Evolutionary conservation across 371 early-diverging fungal genomes (phyloP).

Genomic region (Dichotomocladium elegans): DNA sequence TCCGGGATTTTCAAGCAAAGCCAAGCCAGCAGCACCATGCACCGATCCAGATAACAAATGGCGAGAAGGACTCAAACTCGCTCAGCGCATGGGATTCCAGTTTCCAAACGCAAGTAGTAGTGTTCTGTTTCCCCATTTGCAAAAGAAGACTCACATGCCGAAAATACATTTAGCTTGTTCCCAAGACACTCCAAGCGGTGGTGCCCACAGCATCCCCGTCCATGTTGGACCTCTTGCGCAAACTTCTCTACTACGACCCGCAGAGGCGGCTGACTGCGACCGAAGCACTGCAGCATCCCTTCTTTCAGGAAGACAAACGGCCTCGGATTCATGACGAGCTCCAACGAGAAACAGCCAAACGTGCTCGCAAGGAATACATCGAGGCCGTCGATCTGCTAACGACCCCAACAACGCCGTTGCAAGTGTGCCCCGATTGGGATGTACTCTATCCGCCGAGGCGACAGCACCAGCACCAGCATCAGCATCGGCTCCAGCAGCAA

Average conservation of each 20-base stretch:
- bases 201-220: constrained; percentile 16
- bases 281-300: constrained; percentile 39
- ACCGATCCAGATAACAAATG: constrained; percentile 52
- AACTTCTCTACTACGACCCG: constrained; percentile 19
- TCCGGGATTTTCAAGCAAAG: constrained; percentile 41
- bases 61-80: constrained; percentile 65
- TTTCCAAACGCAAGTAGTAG: constrained; percentile 37
- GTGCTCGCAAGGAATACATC: background rate
- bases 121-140: background rate
- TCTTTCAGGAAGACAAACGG: constrained; percentile 48
- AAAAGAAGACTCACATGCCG: background rate
- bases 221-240: constrained; percentile 18
- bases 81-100: constrained; percentile 53
- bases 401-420: constrained; percentile 3
- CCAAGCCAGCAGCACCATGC: background rate
- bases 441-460: background rate
- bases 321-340: background rate
- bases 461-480: too few relatives aligned
- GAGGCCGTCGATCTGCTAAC: constrained; percentile 5
- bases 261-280: constrained; percentile 10
- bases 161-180: constrained; percentile 7
- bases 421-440: constrained; percentile 13
- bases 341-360: background rate
- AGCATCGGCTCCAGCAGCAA: background rate
- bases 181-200: constrained; percentile 9